These are phyloP conservation scores for Jamesozyma lodderae DNA, from an alignment of 805 yeast species.

Conservation along the genomic window DNA sequence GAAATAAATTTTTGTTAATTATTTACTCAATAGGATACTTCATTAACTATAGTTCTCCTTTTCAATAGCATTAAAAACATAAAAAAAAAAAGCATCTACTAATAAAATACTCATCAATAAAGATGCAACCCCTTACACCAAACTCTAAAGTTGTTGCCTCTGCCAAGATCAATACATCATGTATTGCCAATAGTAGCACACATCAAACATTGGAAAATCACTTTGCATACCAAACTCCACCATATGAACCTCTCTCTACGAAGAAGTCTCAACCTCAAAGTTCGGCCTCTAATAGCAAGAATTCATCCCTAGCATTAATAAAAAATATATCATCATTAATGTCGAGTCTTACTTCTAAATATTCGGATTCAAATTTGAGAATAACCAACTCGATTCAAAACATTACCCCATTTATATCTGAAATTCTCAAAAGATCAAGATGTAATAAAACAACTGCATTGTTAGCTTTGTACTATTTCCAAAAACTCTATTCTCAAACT, in stretches of 20 bases:
- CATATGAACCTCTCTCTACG: constrained; percentile 5
- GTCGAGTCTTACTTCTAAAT: constrained; percentile 11
- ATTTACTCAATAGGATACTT: too few species aligned
- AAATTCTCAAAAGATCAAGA: constrained; percentile 21
- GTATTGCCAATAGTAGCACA: too few species aligned
- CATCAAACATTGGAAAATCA: too few species aligned
- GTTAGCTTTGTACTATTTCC: constrained; percentile 16
- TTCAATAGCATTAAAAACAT: too few species aligned
- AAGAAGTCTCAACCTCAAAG: constrained; percentile 9
- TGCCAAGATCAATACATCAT: too few species aligned
- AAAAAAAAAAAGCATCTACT: too few species aligned
- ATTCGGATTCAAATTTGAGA: constrained; percentile 9
- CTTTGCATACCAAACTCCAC: constrained; percentile 14
- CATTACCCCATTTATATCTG: constrained; percentile 13
- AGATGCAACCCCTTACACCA: too few species aligned
- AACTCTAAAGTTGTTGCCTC: too few species aligned
- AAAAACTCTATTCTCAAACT: constrained; percentile 4
- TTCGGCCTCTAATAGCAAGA: not conserved
- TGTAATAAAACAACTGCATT: constrained; percentile 13
- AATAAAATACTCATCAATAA: too few species aligned
- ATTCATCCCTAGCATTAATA: constrained; percentile 2
- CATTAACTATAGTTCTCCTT: too few species aligned
- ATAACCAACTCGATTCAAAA: constrained; percentile 13
- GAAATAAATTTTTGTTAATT: too few species aligned
- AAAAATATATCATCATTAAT: constrained; percentile 11